Base-by-base conservation (phyloP, 2,329 filamentous ascomycete species). In the Blastomyces silverae region DNA sequence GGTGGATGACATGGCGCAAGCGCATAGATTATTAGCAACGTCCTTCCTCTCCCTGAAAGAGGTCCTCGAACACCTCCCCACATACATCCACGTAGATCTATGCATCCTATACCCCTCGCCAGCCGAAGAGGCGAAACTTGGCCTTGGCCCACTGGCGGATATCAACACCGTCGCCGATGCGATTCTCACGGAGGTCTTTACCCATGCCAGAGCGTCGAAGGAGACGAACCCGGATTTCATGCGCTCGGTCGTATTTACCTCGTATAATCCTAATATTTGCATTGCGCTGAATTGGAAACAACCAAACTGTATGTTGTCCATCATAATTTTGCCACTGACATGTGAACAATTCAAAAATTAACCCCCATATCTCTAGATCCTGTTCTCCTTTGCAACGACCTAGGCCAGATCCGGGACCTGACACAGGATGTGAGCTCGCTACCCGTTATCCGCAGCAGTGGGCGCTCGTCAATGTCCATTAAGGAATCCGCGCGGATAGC, bases 211-310 rank as follows among this genome's bases (percentile, higher is more conserved):
- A 56, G 70, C 84, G 71, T 68, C 91, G 76, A 82, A 87, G 65
- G 83, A 87, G 66, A 79, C 80, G 67, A 87, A 85, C 0, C 87
- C 90, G 10, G 87, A 91, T 64, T 85, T 87, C 20, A 87, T 94
- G 70, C 84, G 92, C 52, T 96, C 91, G 15, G 88, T 99, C 62
- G 91, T 97, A 13, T 97, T 99, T 75, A 95, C 91, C 71, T 96
- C 91, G 28, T 96, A 93, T 77, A 97, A 96, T 74, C 83, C 90
- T 15, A 89, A 88, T 68, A 85, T 97, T 25, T 99, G 94, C 78
- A 95, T 91, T 20, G 92, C 93, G 5, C 79, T 99, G 71, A 99
- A 99, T 78, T 99, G 94, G 94, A 99, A 99, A 77, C 94, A 99
- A 76, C 94, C 94, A 2, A 99, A 97, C 74, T 99, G 86, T 88